Base-by-base conservation (phyloP, 1,284 basidiomycete genomes). In the Puccinia hordei region DNA sequence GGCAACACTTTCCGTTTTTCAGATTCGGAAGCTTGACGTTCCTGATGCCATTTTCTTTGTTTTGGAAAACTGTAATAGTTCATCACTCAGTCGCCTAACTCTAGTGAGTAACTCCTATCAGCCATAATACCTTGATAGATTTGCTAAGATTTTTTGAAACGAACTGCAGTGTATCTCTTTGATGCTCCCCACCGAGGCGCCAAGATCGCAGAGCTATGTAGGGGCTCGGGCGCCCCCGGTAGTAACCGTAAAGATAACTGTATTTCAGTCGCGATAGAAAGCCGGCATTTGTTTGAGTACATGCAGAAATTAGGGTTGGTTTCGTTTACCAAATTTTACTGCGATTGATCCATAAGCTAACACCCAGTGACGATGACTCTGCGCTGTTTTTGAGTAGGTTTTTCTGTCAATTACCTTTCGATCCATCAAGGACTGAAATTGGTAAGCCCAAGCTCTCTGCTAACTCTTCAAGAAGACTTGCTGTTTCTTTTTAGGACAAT, bases 361-460 rank as follows among this genome's bases (percentile, higher is more conserved):
- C 17, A 49, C 17, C 17, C 30, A 30, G 13, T 27, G 1, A 1
- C 57, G 27, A 15, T 27, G 10, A 30, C 19, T 44, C 24, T 75
- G 27, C 35, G 17, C 65, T 30, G 19, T 68, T 30, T 71, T 30
- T 30, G 17, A 33, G 44, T 71, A 75, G 73, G 1, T 75, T 44
- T 35, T 75, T 75, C 41, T 75, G 73, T 65, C 73, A 75, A 65
- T 27, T 75, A 22, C 73, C 73, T n/a, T 75, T 75, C 17, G 73
- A 75, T 65, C 73, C 73, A 46, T 75, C 73, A 63, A 59, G 73
- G 55, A 75, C 73, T 44, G 73, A 75, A 51, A 75, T 75, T 17
- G 73, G 73, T 75, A 19, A 49, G 53, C 24, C n/a, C 8, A 55
- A 10, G 22, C n/a, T 63, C 3, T 44, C 49, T 65, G 9, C 15